A percentile compares a stretch with the other conserved stretches of the same genome.
Conservation (phyloP, 2,329 filamentous ascomycete species). For the Calonectria ilicicola region DNA sequence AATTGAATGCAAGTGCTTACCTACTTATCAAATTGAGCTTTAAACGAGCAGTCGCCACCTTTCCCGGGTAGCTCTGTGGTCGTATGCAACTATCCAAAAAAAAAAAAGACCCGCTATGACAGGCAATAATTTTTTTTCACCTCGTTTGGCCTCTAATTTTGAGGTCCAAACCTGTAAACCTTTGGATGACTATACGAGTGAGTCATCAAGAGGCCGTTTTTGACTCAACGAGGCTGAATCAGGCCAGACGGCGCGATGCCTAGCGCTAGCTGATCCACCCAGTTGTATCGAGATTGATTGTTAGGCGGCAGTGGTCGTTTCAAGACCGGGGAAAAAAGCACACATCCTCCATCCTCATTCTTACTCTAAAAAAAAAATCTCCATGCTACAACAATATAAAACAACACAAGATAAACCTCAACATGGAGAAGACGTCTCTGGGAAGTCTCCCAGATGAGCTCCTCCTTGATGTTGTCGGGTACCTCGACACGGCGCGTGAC, state of each 20-base stretch:
- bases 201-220: conserved; percentile 4
- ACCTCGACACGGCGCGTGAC: conserved; percentile 62
- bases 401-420: conserved; percentile 19
- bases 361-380: background rate
- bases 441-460: conserved; percentile 62
- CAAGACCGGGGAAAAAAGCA: conserved; percentile 5
- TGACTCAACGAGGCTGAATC: conserved; percentile 20
- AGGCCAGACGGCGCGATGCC: background rate
- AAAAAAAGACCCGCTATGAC: conserved; percentile 9
- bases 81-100: conserved; percentile 16
- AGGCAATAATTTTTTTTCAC: background rate
- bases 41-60: background rate
- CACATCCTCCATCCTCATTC: background rate
- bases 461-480: conserved; percentile 59
- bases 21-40: background rate
- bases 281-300: background rate
- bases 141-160: background rate
- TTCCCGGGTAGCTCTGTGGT: background rate
- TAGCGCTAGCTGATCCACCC: background rate
- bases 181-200: background rate
- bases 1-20: background rate
- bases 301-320: background rate
- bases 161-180: background rate
- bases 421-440: conserved; percentile 48
- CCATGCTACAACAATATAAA: conserved; percentile 16